These are phyloP conservation scores for Tritrichomonas foetus DNA, from an alignment of 208 protist species.

Conservation along the genomic window DNA sequence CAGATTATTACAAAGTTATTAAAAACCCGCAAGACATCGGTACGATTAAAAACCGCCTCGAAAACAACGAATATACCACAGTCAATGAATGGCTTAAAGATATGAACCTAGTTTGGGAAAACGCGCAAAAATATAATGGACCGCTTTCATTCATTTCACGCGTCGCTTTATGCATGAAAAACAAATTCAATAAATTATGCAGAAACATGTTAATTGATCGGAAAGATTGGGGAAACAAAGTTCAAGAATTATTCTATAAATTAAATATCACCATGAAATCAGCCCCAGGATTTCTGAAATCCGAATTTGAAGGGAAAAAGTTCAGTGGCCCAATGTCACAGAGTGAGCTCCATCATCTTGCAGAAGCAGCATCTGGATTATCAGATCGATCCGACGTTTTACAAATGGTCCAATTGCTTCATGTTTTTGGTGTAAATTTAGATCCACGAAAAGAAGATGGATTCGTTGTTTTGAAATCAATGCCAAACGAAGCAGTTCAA, in stretches of 20 bases:
- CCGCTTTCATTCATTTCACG: neutral
- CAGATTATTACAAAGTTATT: neutral
- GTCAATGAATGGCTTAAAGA: neutral
- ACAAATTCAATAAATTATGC: neutral
- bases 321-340: neutral
- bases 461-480: neutral
- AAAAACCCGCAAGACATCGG: slow-evolving; percentile 36
- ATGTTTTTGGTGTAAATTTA: neutral
- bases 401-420: neutral
- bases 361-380: neutral
- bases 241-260: neutral
- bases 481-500: neutral
- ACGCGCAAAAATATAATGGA: neutral
- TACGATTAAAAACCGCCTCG: neutral
- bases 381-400: neutral
- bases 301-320: neutral
- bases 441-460: neutral
- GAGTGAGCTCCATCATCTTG: neutral
- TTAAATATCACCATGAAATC: neutral
- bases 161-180: neutral
- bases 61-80: neutral
- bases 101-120: neutral
- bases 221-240: neutral
- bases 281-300: neutral
- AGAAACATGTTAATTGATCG: no score